Evolutionary conservation across 345 rosid genomes (phyloP), one percentile per base, ranked within the genome.

Genomic region (Dimocarpus longan): DNA sequence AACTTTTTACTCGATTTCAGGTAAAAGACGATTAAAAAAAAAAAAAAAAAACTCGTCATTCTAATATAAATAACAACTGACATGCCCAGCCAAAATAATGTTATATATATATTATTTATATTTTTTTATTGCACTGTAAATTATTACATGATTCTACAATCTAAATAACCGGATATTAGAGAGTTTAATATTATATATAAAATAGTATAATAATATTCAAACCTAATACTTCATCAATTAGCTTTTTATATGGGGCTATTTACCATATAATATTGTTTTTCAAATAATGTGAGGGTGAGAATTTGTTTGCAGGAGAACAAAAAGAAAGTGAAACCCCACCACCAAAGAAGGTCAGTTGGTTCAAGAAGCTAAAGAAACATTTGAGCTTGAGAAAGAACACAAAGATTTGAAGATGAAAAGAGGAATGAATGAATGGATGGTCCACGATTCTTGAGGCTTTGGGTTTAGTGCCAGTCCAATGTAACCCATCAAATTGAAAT

Each of bases 281-380:
- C 16, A 4, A 66, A n/a, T 48, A 12, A 70, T 15, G 12, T 13
- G 60, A 46, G 42, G 21, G n/a, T 22, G 16, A 24, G 11, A 70
- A 13, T 24, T 70, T 32, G 19, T 46, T 24, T 15, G 59, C 73
- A 70, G 73, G 73, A 4, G 73, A 48, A n/a, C 5, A 50, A 16
- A 48, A 70, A 19, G 37, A 50, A 3, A 50, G 5, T 12, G 18
- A 48, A 26, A 71, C 16, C 15, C 44, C 16, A 52, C 5, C 59
- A 54, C 59, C 21, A 54, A 54, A 50, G 56, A 50, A 54, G 59
- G 74, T 18, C 1, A 5, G 21, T 71, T 71, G 74, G 63, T 71
- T 71, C 44, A 52, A 71, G 16, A 71, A 52, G 32, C 18, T 52
- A 19, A 71, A 43, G 69, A 43, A 63, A 74, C 54, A 19, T 54